Base-by-base conservation (phyloP, 2,329 filamentous ascomycete species). In the Aspergillus unguis region DNA sequence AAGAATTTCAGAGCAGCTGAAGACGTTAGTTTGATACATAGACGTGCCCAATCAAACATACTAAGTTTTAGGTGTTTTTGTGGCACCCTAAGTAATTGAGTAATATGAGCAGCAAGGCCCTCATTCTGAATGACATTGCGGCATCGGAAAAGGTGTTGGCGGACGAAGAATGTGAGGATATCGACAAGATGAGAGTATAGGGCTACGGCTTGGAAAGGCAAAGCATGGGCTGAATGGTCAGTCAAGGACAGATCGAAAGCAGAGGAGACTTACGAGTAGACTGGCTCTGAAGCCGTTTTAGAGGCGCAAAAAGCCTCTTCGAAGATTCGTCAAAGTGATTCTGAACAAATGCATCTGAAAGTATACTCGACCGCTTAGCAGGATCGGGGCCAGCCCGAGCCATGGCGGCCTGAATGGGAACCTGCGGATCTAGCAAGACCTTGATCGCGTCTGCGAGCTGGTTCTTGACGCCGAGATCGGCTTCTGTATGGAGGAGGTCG, bases 391-490 rank as follows among this genome's bases (percentile, higher is more conserved):
- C 87, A 33, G 80, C 80, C 59, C 82, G 77, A 58, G 74, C 69
- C 67, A 85, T 85, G 1, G 78, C 77, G 55, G 85, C 78, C 35
- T 81, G 82, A 52, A 79, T 71, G 46, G 80, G 79, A 44, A 83
- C 71, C 71, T 85, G 73, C 67, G 90, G 79, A 60, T 97, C 94
- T 33, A 99, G 80, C 8, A 99, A 78, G 25, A 97, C 88, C 73
- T 96, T 96, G 68, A 99, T 86, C 6, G 92, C 90, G 74, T 99
- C 94, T 3, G 92, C 91, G 65, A 97, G 87, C 70, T 97, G 94
- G 28, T 90, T 91, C 73, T 96, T 96, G 57, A 97, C 91, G 0
- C 94, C 94, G 11, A 97, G 78, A 66, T 99, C 94, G 17, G 89
- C 87, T 73, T 99, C 94, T 2, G 94, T 85, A 43, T 97, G 80